Evolutionary conservation across 306 rosid genomes (phyloP).

Genomic region (Cucumis cinereus): DNA sequence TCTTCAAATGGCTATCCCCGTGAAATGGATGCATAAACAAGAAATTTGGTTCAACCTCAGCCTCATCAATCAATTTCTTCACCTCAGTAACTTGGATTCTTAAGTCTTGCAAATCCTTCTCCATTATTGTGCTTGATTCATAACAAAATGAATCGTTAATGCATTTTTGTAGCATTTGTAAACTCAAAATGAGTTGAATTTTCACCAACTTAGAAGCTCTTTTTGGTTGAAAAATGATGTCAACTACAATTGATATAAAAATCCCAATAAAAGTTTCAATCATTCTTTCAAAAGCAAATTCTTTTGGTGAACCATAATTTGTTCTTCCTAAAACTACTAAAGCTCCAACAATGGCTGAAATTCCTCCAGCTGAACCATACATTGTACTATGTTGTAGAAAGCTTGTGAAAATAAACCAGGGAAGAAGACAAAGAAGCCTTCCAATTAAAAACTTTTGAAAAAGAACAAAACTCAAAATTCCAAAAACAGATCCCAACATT

Average conservation of each 20-base stretch:
- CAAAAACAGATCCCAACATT: constrained; percentile 48
- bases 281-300: constrained; percentile 48
- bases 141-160: constrained; percentile 21
- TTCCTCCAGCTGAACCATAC: constrained; percentile 63
- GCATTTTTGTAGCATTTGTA: constrained; percentile 25
- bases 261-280: constrained; percentile 57
- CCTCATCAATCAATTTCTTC: constrained; percentile 30
- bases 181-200: constrained; percentile 23
- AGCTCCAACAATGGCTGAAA: constrained; percentile 59
- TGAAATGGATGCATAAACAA: constrained; percentile 49
- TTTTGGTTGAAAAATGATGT: constrained; percentile 37
- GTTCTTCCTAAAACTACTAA: constrained; percentile 40
- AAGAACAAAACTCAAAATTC: constrained; percentile 46
- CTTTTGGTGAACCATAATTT: constrained; percentile 45
- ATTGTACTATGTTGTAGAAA: constrained; percentile 46
- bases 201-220: constrained; percentile 44
- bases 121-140: neutral
- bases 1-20: constrained; percentile 24
- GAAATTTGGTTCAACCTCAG: constrained; percentile 54
- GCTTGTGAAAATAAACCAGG: constrained; percentile 59
- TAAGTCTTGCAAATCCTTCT: constrained; percentile 10
- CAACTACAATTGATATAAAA: constrained; percentile 30
- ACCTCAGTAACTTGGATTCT: constrained; percentile 24
- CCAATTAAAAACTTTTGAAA: constrained; percentile 22
- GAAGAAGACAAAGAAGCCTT: constrained; percentile 46